Conservation (phyloP, 495 filamentous ascomycete species). For the Hypoxylon crocopeplum region DNA sequence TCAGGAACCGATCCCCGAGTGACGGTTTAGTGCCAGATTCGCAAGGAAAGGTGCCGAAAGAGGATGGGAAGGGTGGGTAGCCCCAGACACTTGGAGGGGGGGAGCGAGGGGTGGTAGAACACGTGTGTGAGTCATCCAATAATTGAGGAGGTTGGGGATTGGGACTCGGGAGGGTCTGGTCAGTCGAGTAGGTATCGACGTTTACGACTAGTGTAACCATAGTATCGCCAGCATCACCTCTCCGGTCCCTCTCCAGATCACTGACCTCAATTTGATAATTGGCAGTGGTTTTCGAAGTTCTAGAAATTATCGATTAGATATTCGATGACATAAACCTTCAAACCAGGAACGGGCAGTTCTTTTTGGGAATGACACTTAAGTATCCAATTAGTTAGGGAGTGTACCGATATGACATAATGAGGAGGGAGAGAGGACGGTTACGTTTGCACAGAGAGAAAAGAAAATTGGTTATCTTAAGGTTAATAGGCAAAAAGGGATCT, state of each 20-base stretch:
- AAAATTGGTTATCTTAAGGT: too few species aligned
- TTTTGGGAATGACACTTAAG: too few species aligned
- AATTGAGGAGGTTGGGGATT: slow-evolving; percentile 38
- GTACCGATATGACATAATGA: not conserved
- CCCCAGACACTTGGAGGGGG: slow-evolving; percentile 8
- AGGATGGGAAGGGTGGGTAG: slow-evolving; percentile 13
- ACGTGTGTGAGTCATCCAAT: slow-evolving; percentile 38
- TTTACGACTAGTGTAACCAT: not conserved
- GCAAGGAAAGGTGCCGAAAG: slow-evolving; percentile 13
- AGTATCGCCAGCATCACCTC: slow-evolving; percentile 1
- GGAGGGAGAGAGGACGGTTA: too few species aligned
- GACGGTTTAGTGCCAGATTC: slow-evolving; percentile 1
- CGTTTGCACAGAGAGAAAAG: too few species aligned
- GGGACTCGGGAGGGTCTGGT: slow-evolving; percentile 11
- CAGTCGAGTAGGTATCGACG: slow-evolving; percentile 2
- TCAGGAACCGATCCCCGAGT: slow-evolving; percentile 29
- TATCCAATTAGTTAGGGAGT: too few species aligned
- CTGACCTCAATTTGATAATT: slow-evolving; percentile 3
- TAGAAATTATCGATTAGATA: not conserved
- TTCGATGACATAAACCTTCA: not conserved
- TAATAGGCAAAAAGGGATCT: too few species aligned
- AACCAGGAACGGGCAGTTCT: slow-evolving; percentile 7
- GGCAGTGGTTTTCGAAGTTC: not conserved
- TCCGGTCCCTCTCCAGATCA: not conserved
- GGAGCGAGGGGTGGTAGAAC: slow-evolving; percentile 20